Percentiles rank a stretch among this genome's conserved stretches.
Evolutionary conservation across 208 protist genomes (phyloP).

Genomic region (Acanthamoeba triangularis): DNA sequence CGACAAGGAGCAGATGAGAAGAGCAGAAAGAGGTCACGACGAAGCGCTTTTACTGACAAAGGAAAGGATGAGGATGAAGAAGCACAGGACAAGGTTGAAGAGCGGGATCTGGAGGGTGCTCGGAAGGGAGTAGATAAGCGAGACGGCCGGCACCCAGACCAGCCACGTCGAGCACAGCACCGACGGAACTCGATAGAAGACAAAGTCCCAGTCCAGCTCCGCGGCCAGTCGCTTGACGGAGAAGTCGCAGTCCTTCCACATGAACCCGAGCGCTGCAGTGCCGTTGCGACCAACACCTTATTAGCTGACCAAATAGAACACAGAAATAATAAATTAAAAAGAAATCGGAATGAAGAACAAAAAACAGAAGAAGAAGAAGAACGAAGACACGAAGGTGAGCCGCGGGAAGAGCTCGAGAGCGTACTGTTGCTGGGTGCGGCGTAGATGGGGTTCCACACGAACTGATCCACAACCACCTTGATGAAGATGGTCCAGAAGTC

Average conservation of each 20-base stretch:
- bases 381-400: not conserved
- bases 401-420: not conserved
- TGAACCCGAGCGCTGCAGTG: conserved; percentile 45
- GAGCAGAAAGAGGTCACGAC: not conserved
- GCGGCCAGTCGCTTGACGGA: not conserved
- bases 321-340: not conserved
- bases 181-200: conserved; percentile 56
- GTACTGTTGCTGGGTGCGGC: conserved; percentile 56
- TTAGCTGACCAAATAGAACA: not conserved
- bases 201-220: conserved; percentile 41
- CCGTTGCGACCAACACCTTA: not conserved
- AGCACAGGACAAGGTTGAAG: conserved; percentile 71
- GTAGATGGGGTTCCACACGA: conserved; percentile 57
- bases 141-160: conserved; percentile 68
- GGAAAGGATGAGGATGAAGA: conserved; percentile 58
- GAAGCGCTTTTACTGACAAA: conserved; percentile 61
- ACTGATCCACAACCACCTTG: conserved; percentile 61
- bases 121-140: conserved; percentile 53
- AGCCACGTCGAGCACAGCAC: conserved; percentile 64
- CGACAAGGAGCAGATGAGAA: too few species aligned
- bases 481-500: conserved; percentile 69
- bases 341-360: not conserved
- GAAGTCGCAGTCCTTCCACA: conserved; percentile 75
- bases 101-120: conserved; percentile 66
- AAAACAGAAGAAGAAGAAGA: not conserved